These are phyloP conservation scores for Platanthera guangdongensis DNA, from an alignment of 106 monocot genomes.

Conservation along the genomic window DNA sequence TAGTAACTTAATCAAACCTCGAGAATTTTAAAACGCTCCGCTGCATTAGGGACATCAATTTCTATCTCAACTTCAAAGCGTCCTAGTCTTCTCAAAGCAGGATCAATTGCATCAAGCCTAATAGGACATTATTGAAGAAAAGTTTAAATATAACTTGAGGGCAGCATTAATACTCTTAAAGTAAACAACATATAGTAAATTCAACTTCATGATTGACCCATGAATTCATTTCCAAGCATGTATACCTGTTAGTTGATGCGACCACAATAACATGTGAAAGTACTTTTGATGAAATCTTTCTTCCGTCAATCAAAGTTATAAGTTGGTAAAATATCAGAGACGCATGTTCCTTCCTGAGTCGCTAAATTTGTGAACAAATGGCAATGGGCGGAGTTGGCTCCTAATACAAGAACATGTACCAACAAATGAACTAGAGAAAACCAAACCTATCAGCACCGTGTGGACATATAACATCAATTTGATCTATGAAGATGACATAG, in stretches of 20 bases:
- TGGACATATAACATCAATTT: slow-evolving; percentile 90
- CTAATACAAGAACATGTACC: not conserved
- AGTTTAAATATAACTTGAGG: not conserved
- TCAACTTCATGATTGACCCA: not conserved
- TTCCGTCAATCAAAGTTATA: slow-evolving; percentile 86
- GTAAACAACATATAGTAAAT: not conserved
- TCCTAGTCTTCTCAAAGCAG: slow-evolving; percentile 76
- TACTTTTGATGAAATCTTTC: slow-evolving; percentile 30
- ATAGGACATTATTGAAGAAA: slow-evolving; percentile 1
- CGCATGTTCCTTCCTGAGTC: slow-evolving; percentile 64
- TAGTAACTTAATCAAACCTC: slow-evolving; percentile 32
- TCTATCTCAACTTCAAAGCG: slow-evolving; percentile 92
- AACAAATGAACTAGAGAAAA: not conserved
- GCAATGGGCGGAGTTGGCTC: not conserved
- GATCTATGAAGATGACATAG: slow-evolving; percentile 87
- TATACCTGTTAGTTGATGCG: slow-evolving; percentile 54
- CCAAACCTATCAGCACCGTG: slow-evolving; percentile 43
- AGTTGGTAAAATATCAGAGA: slow-evolving; percentile 86
- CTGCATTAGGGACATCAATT: slow-evolving; percentile 61
- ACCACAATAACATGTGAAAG: slow-evolving; percentile 16
- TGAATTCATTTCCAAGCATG: not conserved
- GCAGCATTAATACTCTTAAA: not conserved
- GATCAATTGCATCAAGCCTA: slow-evolving; percentile 56
- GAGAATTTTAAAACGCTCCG: slow-evolving; percentile 73
- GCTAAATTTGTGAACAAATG: not conserved